phyloP scores from a whole-genome alignment of 169 alveolate species.

The Neospora caninum region DNA sequence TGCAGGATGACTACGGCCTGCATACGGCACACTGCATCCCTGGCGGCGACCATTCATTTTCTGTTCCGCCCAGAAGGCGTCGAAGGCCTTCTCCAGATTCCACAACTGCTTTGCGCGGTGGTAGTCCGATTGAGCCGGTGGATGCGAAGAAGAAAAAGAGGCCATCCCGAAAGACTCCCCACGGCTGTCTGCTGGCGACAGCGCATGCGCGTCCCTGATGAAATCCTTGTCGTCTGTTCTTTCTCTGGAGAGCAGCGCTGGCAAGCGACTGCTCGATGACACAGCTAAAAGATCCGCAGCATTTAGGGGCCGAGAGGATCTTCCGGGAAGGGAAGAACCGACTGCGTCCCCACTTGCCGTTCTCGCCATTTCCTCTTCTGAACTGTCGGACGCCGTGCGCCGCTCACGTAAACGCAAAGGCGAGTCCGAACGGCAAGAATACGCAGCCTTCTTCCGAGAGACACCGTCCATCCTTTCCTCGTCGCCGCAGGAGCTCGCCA shows the following conservation, averaged over 20 bases:
- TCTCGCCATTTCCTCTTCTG: too few relatives aligned
- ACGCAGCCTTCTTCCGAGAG: background rate
- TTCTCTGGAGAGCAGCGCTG: too few relatives aligned
- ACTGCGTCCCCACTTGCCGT: too few relatives aligned
- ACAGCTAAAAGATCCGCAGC: too few relatives aligned
- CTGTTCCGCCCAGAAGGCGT: background rate
- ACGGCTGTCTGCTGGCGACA: too few relatives aligned
- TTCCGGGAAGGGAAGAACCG: too few relatives aligned
- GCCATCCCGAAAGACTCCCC: too few relatives aligned
- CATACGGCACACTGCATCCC: background rate
- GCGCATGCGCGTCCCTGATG: too few relatives aligned
- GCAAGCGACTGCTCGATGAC: too few relatives aligned
- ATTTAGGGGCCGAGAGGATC: too few relatives aligned
- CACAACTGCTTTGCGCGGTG: background rate
- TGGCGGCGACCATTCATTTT: background rate
- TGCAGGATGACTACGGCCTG: background rate
- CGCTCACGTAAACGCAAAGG: background rate
- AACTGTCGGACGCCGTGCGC: background rate
- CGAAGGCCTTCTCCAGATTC: background rate
- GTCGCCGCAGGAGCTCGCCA: background rate
- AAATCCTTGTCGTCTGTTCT: too few relatives aligned
- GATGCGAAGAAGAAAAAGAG: background rate
- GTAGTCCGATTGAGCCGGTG: background rate
- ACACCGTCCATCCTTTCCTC: background rate
- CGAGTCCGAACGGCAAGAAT: background rate